Conservation (phyloP, 352 stramenopile species). For the Phytopythium ostracodes region DNA sequence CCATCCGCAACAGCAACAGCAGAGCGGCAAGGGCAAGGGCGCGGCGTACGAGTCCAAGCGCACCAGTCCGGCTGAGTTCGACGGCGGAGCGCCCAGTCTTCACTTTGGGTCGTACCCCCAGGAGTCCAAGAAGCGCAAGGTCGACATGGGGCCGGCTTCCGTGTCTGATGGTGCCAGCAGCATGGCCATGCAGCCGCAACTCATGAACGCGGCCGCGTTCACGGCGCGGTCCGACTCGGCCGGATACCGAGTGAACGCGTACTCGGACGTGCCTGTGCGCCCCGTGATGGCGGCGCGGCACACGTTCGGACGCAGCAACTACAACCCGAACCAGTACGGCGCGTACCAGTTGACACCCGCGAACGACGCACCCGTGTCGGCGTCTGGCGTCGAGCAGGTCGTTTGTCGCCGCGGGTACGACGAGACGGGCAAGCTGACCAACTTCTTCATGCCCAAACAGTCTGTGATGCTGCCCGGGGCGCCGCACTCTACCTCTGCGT, state of each 20-base stretch:
- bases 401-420: constrained; percentile 67
- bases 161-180: background rate
- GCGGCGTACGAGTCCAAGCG: constrained; percentile 21
- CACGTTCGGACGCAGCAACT: constrained; percentile 49
- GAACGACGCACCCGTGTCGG: constrained; percentile 35
- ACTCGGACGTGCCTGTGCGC: constrained; percentile 59
- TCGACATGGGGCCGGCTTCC: constrained; percentile 15
- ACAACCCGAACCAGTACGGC: constrained; percentile 69
- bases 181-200: constrained; percentile 9
- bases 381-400: constrained; percentile 17
- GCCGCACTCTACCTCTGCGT: background rate
- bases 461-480: background rate
- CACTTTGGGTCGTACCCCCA: constrained; percentile 18
- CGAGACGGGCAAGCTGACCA: constrained; percentile 73
- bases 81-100: constrained; percentile 12
- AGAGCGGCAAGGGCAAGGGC: constrained; percentile 25
- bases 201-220: constrained; percentile 12
- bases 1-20: background rate
- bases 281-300: constrained; percentile 27
- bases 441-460: constrained; percentile 67
- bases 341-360: constrained; percentile 52
- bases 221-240: constrained; percentile 27
- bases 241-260: constrained; percentile 47
- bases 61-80: constrained; percentile 8
- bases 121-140: constrained; percentile 62